Evolutionary conservation across 2,329 filamentous ascomycete species (phyloP), one percentile per base, ranked within the genome.

Genomic region (Aspergillus floridensis): DNA sequence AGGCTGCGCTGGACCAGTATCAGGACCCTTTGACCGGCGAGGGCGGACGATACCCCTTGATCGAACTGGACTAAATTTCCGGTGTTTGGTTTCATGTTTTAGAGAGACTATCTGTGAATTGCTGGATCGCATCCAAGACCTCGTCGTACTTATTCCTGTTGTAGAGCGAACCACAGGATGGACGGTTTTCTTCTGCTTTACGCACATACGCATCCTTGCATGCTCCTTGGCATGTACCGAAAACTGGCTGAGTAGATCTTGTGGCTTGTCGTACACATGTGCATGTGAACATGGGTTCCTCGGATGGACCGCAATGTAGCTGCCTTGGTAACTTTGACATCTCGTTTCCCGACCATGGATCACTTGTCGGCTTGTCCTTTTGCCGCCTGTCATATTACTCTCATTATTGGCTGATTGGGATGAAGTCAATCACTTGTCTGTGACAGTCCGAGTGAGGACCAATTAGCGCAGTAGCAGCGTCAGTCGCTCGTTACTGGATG

Each of bases 1-100:
- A 96, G 75, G 83, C 87, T 61, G 89, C 89, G 0, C 75, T 96
- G 22, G 88, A 85, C 53, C 76, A 75, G 50, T 74, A 72, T 51
- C 60, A 63, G 46, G 72, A 74, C 54, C 69, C 72, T 24, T 57
- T 64, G 47, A 73, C 68, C 29, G 74, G 72, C 5, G 63, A 70
- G 47, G 72, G 70, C 21, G 70, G 67, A 35, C 74, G 70, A 59
- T 78, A 78, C 61, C 59, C 65, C 24, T 57, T 78, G 51, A 56
- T 78, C 38, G 73, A 77, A 59, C 59, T 78, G 62, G 75, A 77
- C 60, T 77, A 63, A 61, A 29, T 22, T 31, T 29, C 22, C 5
- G n/a, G 44, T 6, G 21, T 38, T 24, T 29, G 16, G 52, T 19
- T n/a, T 5, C 14, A 16, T 22, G 16, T 8, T 29, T 29, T 29